A percentile compares a stretch with the other conserved stretches of the same genome.
These are phyloP conservation scores for Lachnellula suecica DNA, from an alignment of 2,329 filamentous ascomycete genomes.

Conservation along the genomic window DNA sequence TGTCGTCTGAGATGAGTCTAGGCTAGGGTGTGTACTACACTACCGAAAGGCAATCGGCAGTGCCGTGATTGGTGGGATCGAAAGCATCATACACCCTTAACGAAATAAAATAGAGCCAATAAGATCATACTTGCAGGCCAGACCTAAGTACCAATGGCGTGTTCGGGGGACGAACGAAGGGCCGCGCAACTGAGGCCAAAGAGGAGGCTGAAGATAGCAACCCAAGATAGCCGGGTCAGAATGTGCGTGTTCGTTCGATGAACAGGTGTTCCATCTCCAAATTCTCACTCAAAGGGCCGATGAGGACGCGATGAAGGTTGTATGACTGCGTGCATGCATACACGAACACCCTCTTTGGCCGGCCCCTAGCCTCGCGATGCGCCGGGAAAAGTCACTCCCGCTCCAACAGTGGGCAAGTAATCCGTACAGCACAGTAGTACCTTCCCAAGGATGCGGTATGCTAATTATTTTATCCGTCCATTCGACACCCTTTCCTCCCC, in stretches of 20 bases:
- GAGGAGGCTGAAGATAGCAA: background rate
- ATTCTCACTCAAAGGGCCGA: background rate
- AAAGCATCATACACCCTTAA: too few species aligned
- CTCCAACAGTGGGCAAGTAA: too few species aligned
- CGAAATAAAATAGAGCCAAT: too few species aligned
- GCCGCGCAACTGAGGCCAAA: background rate
- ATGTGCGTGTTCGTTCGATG: background rate
- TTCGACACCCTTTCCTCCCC: background rate
- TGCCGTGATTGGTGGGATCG: slow-evolving; percentile 12
- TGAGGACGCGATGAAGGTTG: background rate
- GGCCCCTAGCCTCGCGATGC: background rate
- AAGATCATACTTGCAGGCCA: background rate
- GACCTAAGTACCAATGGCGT: background rate
- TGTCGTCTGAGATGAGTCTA: slow-evolving; percentile 1
- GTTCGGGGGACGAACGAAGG: background rate
- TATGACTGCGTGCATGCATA: background rate
- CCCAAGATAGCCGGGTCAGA: too few species aligned
- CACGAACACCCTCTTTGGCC: background rate
- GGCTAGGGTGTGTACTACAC: background rate
- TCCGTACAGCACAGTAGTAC: too few species aligned
- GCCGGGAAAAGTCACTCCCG: too few species aligned
- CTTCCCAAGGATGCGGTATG: background rate
- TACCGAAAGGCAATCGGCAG: slow-evolving; percentile 11
- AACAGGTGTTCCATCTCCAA: background rate
- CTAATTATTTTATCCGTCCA: background rate